Base-by-base conservation (phyloP, 331 rosid species). In the Erythrophleum ivorense region DNA sequence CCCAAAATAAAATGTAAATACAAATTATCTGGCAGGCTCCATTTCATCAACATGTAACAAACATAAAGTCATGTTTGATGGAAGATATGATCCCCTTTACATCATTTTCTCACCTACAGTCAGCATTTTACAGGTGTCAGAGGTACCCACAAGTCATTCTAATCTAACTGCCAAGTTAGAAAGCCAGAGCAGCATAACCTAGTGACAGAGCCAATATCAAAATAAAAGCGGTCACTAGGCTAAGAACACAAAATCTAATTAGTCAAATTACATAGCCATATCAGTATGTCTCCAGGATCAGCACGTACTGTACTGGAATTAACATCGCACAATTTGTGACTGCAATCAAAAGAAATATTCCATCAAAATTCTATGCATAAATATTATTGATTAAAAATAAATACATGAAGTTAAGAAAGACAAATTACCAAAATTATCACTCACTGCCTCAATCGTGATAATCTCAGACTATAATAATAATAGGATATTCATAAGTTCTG, bases 131-230 rank as follows among this genome's bases (percentile, higher is more conserved):
- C 81, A 88, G 85, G 83, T 72, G 94, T 88, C 88, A 89, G 91
- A 89, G 86, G 80, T 85, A 83, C 89, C 88, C 82, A 83, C 55
- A 31, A 77, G 86, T 86, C 80, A 88, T 71, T 77, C 90, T 94
- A 94, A 80, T 86, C 95, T 88, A 92, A 77, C 50, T 77, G 81
- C 80, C 85, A 78, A 84, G 88, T 89, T 89, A 88, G 95, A 88
- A 83, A 82, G 81, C 81, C 81, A 81, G 62, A 86, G 84, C 80
- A n/a, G 29, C 60, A 70, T 8, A 29, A 5, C 68, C 40, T 62
- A 29, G 66, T 60, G 66, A 60, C 66, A 59, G 85, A 57, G 78
- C 82, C 82, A 81, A 59, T 41, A 67, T 75, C 83, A 84, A 85
- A 83, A 83, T 84, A 84, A 24, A 83, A 76, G 80, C 74, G 75